phyloP scores from a whole-genome alignment of 1,139 yeast genomes.

The Eremothecium coryli region DNA sequence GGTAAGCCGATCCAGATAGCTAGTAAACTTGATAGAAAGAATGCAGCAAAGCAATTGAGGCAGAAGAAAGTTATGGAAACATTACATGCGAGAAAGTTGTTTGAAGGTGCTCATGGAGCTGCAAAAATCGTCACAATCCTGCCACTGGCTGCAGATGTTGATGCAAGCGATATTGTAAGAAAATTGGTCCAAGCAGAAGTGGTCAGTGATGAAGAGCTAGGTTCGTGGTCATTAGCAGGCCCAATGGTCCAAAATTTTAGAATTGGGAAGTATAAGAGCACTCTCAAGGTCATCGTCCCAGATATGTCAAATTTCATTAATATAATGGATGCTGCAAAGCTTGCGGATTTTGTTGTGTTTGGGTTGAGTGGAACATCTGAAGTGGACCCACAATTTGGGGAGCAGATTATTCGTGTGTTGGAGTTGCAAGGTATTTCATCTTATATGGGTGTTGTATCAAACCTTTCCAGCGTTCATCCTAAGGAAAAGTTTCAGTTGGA shows the following conservation, averaged over 20 bases:
- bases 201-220: slow-evolving; percentile 17
- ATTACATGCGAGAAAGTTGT: slow-evolving; percentile 46
- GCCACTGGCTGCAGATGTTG: slow-evolving; percentile 66
- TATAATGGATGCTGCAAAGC: slow-evolving; percentile 76
- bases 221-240: slow-evolving; percentile 17
- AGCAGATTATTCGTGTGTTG: slow-evolving; percentile 76
- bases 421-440: slow-evolving; percentile 90
- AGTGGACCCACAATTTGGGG: slow-evolving; percentile 73
- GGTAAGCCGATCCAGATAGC: slow-evolving; percentile 37
- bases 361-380: slow-evolving; percentile 80
- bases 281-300: slow-evolving; percentile 67
- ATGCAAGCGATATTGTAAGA: slow-evolving; percentile 48
- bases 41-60: slow-evolving; percentile 69
- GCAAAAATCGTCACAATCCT: slow-evolving; percentile 77
- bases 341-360: slow-evolving; percentile 81
- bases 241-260: slow-evolving; percentile 45
- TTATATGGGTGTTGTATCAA: slow-evolving; percentile 73
- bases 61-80: slow-evolving; percentile 57
- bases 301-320: slow-evolving; percentile 57
- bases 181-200: slow-evolving; percentile 37
- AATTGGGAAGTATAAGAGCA: slow-evolving; percentile 62
- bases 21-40: slow-evolving; percentile 68
- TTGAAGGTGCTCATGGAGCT: slow-evolving; percentile 72
- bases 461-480: slow-evolving; percentile 52
- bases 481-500: slow-evolving; percentile 72